A percentile compares a stretch with the other conserved stretches of the same genome.
phyloP scores from a whole-genome alignment of 805 yeast genomes.

The Candida piceae region DNA sequence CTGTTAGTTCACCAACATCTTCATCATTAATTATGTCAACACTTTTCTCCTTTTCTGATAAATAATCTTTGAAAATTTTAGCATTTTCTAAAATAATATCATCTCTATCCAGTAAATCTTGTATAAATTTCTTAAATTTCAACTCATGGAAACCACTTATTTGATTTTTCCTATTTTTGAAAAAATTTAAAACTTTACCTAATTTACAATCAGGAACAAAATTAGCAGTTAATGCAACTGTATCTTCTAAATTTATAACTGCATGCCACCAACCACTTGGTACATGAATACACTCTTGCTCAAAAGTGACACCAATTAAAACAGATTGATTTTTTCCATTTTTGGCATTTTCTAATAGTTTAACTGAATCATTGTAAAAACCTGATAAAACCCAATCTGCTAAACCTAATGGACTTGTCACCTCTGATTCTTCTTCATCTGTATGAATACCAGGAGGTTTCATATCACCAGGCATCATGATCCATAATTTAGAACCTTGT shows the following conservation, averaged over 20 bases:
- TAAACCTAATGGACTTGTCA: constrained; percentile 84
- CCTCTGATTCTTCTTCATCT: constrained; percentile 75
- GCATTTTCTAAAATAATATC: too few relatives aligned
- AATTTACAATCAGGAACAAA: constrained; percentile 70
- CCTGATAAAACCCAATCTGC: constrained; percentile 90
- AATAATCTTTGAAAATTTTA: too few relatives aligned
- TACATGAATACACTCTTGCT: constrained; percentile 82
- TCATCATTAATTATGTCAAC: constrained; percentile 40
- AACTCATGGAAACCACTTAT: constrained; percentile 73
- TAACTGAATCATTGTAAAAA: constrained; percentile 64
- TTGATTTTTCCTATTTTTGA: constrained; percentile 63
- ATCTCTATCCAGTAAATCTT: constrained; percentile 30
- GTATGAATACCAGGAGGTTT: constrained; percentile 85
- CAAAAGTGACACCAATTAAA: constrained; percentile 65
- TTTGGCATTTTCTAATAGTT: constrained; percentile 36
- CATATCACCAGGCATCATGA: constrained; percentile 75
- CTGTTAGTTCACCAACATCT: constrained; percentile 56
- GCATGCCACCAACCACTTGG: constrained; percentile 99
- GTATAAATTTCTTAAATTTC: constrained; percentile 38
- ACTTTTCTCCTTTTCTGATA: too few relatives aligned
- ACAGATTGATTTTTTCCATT: constrained; percentile 35
- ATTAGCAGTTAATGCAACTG: constrained; percentile 86
- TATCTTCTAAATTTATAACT: constrained; percentile 78
- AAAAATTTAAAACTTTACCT: constrained; percentile 58
- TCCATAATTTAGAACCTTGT: constrained; percentile 76